Percentiles rank a stretch among this genome's conserved stretches.
These are phyloP conservation scores for Dimargaris cristalligena DNA, from an alignment of 192 early-diverging fungal species.

Conservation along the genomic window DNA sequence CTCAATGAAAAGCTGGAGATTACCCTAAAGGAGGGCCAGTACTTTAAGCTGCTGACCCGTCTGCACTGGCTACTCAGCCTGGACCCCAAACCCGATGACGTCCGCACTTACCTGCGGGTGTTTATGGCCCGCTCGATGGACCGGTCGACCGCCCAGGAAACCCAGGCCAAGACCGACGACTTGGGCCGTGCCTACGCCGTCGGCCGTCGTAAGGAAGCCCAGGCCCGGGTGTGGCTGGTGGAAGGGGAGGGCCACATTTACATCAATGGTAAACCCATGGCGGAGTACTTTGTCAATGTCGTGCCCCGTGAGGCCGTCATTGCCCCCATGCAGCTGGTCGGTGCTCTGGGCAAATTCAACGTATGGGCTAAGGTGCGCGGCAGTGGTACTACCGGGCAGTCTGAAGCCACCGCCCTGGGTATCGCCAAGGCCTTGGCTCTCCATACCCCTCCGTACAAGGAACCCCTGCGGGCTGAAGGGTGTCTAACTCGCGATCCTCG, in stretches of 20 bases:
- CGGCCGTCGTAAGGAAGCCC: conserved; percentile 68
- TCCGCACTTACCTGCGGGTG: conserved; percentile 15
- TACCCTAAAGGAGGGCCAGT: conserved; percentile 19
- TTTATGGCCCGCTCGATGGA: conserved; percentile 5
- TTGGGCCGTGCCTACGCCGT: conserved; percentile 53
- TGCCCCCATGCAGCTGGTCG: conserved; percentile 51
- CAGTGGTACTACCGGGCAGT: conserved; percentile 72
- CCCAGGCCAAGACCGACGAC: conserved; percentile 36
- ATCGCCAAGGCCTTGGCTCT: conserved; percentile 53
- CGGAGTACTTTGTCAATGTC: conserved; percentile 53
- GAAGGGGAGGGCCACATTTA: conserved; percentile 33
- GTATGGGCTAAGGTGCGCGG: conserved; percentile 67
- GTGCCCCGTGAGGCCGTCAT: conserved; percentile 50
- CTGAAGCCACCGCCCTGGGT: conserved; percentile 68
- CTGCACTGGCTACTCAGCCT: conserved; percentile 14
- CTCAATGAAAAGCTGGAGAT: conserved; percentile 14
- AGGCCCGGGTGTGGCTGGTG: conserved; percentile 57
- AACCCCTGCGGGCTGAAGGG: conserved; percentile 35
- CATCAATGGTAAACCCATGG: conserved; percentile 59
- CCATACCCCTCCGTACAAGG: conserved; percentile 40
- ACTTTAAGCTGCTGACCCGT: conserved; percentile 10
- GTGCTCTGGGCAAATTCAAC: conserved; percentile 61
- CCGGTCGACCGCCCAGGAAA: conserved; percentile 9
- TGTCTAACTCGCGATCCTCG: conserved; percentile 45
- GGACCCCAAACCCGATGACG: conserved; percentile 18